Evolutionary conservation across 192 early-diverging fungal genomes (phyloP).

Genomic region (Coemansia erecta): DNA sequence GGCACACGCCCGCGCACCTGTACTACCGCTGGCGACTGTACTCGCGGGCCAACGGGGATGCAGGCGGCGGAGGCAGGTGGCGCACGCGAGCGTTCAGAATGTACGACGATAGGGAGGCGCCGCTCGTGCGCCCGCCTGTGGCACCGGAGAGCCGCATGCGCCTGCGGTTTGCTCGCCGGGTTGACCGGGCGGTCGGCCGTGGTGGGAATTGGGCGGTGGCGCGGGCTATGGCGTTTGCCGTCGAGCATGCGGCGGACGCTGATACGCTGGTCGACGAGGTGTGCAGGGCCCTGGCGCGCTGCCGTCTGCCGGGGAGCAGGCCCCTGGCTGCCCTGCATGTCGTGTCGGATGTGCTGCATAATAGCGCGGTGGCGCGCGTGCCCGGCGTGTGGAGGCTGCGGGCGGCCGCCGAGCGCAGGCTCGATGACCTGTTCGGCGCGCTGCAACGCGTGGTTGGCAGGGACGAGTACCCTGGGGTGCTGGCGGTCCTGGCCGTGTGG

Average conservation of each 20-base stretch:
- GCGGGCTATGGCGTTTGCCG: conserved; percentile 75
- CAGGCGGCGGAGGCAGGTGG: conserved; percentile 63
- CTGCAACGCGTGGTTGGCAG: conserved; percentile 32
- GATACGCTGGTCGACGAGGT: conserved; percentile 74
- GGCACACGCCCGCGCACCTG: conserved; percentile 70
- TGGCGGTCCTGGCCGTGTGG: conserved; percentile 73
- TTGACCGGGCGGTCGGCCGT: conserved; percentile 60
- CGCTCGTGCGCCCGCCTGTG: conserved; percentile 67
- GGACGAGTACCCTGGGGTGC: conserved; percentile 26
- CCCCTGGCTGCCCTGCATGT: conserved; percentile 68
- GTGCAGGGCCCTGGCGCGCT: conserved; percentile 50
- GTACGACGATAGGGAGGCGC: conserved; percentile 56
- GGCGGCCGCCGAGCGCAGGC: conserved; percentile 59
- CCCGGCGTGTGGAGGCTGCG: conserved; percentile 89
- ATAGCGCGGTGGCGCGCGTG: conserved; percentile 65
- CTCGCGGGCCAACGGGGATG: conserved; percentile 84
- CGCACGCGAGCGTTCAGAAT: conserved; percentile 78
- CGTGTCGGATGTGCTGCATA: conserved; percentile 90
- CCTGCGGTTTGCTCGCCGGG: conserved; percentile 15
- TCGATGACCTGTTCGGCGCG: conserved; percentile 66
- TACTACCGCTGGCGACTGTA: conserved; percentile 94
- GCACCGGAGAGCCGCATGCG: conserved; percentile 61
- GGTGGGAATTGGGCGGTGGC: conserved; percentile 12
- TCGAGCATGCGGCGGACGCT: conserved; percentile 80
- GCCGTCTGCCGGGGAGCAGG: conserved; percentile 55